Evolutionary conservation across 2,329 filamentous ascomycete genomes (phyloP).

Genomic region (Aureobasidium pullulans): DNA sequence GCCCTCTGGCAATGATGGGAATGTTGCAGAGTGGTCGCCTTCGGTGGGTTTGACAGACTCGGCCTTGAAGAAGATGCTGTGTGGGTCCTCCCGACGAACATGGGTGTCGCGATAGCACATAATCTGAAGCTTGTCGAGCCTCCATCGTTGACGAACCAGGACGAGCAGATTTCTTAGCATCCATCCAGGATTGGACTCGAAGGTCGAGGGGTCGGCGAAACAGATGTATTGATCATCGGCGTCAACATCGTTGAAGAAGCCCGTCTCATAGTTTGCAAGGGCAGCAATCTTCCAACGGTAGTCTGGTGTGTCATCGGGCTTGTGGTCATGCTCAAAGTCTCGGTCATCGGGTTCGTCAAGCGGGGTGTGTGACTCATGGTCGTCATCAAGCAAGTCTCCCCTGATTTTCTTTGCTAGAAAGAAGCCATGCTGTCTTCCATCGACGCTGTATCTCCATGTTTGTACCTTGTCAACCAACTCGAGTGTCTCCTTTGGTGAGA

Average conservation of each 20-base stretch:
- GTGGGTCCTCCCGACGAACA: constrained; percentile 65
- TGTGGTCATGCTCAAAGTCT: constrained; percentile 30
- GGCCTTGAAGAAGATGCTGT: constrained; percentile 69
- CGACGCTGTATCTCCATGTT: constrained; percentile 77
- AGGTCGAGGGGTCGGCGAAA: constrained; percentile 91
- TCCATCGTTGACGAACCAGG: constrained; percentile 74
- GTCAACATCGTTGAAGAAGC: constrained; percentile 71
- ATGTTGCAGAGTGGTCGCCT: constrained; percentile 15
- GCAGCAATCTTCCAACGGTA: constrained; percentile 73
- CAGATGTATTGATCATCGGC: constrained; percentile 73
- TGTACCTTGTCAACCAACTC: constrained; percentile 74
- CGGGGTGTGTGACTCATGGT: constrained; percentile 22
- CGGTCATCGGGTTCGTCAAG: constrained; percentile 23
- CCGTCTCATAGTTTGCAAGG: constrained; percentile 70
- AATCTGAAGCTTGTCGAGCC: constrained; percentile 68
- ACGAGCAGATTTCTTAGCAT: constrained; percentile 83
- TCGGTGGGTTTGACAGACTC: constrained; percentile 27
- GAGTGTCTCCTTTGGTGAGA: constrained; percentile 65
- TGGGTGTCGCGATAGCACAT: constrained; percentile 86
- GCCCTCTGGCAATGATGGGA: neutral
- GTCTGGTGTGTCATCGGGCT: constrained; percentile 45
- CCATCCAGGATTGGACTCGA: constrained; percentile 82
- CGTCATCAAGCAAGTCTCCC: constrained; percentile 22
- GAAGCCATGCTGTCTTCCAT: constrained; percentile 83
- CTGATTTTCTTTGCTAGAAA: constrained; percentile 80